Evolutionary conservation across 805 yeast species (phyloP), one percentile per base, ranked within the genome.

Genomic region (Lachancea dasiensis): DNA sequence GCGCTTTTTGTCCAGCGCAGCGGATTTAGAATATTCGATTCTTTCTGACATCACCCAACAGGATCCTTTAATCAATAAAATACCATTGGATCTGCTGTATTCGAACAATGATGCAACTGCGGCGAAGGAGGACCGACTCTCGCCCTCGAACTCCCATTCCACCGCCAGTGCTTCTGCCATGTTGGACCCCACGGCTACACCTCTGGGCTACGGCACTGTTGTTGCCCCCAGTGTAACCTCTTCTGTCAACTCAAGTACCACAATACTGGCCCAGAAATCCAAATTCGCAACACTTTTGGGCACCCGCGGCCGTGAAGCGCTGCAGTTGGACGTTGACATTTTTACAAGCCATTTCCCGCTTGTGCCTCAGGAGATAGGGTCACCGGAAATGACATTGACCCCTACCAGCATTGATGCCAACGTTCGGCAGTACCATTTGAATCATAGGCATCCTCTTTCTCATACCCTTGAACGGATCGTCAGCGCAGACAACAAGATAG

Each of bases 1-100:
- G 50, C 50, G 72, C 43, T 81, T 81, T 49, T 52, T 81, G 43
- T 79, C 86, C 1, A 65, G 73, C 24, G 87, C 92, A 1, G 87
- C 86, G 0, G 81, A 79, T 50, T 63, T 79, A 36, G 92, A 82
- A 49, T 81, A 82, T 49, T 71, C 85, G 3, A 76, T 81, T 3
- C 60, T 82, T 21, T 79, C 86, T 6, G 75, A 70, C 43, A 81
- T 82, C 34, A 69, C 79, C 25, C 75, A 75, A 24, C 61, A 56
- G 39, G 68, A 63, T 21, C 43, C 46, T 4, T 29, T 49, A 27
- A 32, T 49, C 28, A 51, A 49, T 28, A 51, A 48, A 42, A 46
- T 52, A 2, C 58, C 61, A 2, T 47, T 54, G 17, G 54, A 52
- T 36, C 27, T 45, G 19, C 31, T 51, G 17, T 45, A 50, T 34